Percentiles rank a stretch among this genome's conserved stretches.
These are phyloP conservation scores for Digitaria exilis DNA, from an alignment of 202 grass and related monocot species.

Conservation along the genomic window DNA sequence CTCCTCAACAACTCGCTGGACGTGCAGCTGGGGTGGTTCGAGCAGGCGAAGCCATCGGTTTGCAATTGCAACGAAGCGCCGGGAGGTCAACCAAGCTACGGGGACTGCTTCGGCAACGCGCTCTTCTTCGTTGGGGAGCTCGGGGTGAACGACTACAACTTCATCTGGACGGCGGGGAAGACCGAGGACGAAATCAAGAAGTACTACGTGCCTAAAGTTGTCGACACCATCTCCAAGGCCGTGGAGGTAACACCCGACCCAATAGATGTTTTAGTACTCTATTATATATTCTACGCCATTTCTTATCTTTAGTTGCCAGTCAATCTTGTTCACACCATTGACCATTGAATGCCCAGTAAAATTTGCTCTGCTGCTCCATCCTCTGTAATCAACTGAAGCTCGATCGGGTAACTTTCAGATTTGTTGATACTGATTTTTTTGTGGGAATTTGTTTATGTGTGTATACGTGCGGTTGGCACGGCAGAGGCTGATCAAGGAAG, in stretches of 20 bases:
- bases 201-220: background rate
- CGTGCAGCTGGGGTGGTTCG: constrained; percentile 60
- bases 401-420: no score
- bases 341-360: background rate
- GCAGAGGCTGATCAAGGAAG: constrained; percentile 54
- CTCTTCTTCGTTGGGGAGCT: constrained; percentile 71
- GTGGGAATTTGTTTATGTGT: no score
- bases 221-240: background rate
- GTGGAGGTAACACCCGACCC: no score
- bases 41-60: constrained; percentile 37
- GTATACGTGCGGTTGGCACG: no score
- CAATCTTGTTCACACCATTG: no score
- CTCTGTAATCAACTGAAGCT: no score
- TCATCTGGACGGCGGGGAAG: background rate
- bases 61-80: no score
- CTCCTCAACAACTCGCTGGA: constrained; percentile 46
- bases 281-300: no score
- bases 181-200: background rate
- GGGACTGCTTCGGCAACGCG: constrained; percentile 29
- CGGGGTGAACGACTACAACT: constrained; percentile 57
- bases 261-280: no score
- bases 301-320: background rate
- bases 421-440: no score
- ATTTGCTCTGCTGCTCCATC: background rate
- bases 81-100: no score